A percentile compares a stretch with the other conserved stretches of the same genome.
These are phyloP conservation scores for Fraxinus baroniana DNA, from an alignment of 305 asterid species.

Conservation along the genomic window DNA sequence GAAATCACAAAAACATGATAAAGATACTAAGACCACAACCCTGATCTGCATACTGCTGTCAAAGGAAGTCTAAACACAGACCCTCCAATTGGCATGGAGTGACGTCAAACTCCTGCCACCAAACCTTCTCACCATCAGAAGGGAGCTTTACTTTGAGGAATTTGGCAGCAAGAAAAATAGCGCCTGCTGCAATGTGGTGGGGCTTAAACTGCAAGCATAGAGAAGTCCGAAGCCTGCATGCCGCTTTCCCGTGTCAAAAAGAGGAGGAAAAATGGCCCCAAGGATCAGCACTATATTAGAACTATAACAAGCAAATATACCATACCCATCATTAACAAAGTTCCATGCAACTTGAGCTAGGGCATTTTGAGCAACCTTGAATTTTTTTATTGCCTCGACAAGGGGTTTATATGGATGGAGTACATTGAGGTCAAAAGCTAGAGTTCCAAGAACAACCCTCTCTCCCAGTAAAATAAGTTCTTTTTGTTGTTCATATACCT, in stretches of 20 bases:
- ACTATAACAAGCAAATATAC: conserved; percentile 30
- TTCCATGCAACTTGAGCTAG: conserved; percentile 99
- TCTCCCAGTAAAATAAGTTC: conserved; percentile 84
- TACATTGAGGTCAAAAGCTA: conserved; percentile 86
- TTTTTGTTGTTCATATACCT: conserved; percentile 90
- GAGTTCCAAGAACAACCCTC: conserved; percentile 89
- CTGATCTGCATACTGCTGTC: conserved; percentile 27
- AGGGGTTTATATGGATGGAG: conserved; percentile 98
- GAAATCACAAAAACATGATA: conserved; percentile 26
- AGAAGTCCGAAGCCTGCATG: conserved; percentile 99
- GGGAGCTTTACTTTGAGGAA: conserved; percentile 99
- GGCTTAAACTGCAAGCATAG: conserved; percentile 99
- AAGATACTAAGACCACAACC: conserved; percentile 31
- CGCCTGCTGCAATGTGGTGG: conserved; percentile 99
- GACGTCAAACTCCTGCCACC: conserved; percentile 99
- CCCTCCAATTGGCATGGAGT: conserved; percentile 99
- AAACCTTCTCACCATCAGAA: conserved; percentile 86
- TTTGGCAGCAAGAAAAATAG: conserved; percentile 98
- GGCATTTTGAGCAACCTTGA: conserved; percentile 96
- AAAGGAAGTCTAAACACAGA: conserved; percentile 52
- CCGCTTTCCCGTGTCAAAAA: conserved; percentile 71
- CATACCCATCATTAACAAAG: conserved; percentile 99
- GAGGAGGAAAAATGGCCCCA: conserved; percentile 54
- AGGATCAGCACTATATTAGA: conserved; percentile 40
- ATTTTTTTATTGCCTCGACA: conserved; percentile 94